phyloP scores from a whole-genome alignment of 768 basidiomycete genomes.

The Polyporus arcularius region DNA sequence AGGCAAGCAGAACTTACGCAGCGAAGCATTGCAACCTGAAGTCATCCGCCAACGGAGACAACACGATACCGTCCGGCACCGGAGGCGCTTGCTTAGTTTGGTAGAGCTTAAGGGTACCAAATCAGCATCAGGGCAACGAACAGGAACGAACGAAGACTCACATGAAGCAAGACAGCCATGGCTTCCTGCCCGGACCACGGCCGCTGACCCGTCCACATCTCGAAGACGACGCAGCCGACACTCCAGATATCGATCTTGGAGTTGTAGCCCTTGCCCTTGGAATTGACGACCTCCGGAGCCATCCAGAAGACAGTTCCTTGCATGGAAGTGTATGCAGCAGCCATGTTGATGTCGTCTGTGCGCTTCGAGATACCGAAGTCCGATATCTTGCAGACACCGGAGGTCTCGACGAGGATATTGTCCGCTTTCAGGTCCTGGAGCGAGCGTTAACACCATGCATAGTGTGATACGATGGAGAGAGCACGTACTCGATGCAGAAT shows the following conservation, averaged over 20 bases:
- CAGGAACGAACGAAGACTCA: slow-evolving; percentile 35
- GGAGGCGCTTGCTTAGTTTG: slow-evolving; percentile 86
- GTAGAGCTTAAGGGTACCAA: slow-evolving; percentile 59
- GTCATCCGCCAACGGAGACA: slow-evolving; percentile 78
- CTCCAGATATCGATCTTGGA: slow-evolving; percentile 99
- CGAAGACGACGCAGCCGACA: slow-evolving; percentile 95
- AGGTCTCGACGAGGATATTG: slow-evolving; percentile 93
- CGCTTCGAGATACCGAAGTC: slow-evolving; percentile 99
- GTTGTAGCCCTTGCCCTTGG: slow-evolving; percentile 88
- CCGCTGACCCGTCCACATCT: slow-evolving; percentile 97
- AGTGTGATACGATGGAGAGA: not conserved
- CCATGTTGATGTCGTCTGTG: slow-evolving; percentile 80
- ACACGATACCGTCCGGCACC: slow-evolving; percentile 77
- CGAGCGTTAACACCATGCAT: not conserved
- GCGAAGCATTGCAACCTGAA: slow-evolving; percentile 90
- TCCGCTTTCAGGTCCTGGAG: slow-evolving; percentile 93
- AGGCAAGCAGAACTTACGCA: slow-evolving; percentile 53
- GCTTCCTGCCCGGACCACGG: slow-evolving; percentile 93
- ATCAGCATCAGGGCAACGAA: slow-evolving; percentile 1
- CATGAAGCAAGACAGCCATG: slow-evolving; percentile 94
- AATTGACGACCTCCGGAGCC: slow-evolving; percentile 93
- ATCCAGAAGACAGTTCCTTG: slow-evolving; percentile 99
- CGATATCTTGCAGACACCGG: slow-evolving; percentile 94
- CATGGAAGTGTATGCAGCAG: slow-evolving; percentile 90
- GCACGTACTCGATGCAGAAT: slow-evolving; percentile 85